These are phyloP conservation scores for Curvularia verruculosa DNA, from an alignment of 2,329 filamentous ascomycete genomes.

Conservation along the genomic window DNA sequence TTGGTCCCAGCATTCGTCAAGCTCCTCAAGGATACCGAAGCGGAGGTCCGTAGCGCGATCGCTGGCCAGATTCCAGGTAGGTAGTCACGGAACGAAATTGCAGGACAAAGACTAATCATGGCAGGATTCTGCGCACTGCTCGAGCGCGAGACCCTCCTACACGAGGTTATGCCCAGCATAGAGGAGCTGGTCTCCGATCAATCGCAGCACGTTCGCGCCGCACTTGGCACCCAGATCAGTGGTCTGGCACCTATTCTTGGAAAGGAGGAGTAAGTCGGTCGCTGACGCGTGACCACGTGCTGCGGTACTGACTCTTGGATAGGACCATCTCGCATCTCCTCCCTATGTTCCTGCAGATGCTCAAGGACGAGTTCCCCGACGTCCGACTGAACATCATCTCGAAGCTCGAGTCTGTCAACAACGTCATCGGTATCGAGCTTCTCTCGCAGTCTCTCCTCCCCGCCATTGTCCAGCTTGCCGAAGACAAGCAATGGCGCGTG, in stretches of 20 bases:
- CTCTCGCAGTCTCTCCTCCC: conserved; percentile 96
- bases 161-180: conserved; percentile 95
- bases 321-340: conserved; percentile 95
- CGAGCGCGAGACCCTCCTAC: conserved; percentile 83
- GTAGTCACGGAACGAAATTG: conserved; percentile 5
- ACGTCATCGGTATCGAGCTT: conserved; percentile 96
- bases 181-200: conserved; percentile 95
- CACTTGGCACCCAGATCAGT: conserved; percentile 95
- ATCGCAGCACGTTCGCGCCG: conserved; percentile 95
- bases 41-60: conserved; percentile 95
- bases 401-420: conserved; percentile 98
- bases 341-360: conserved; percentile 99
- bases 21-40: conserved; percentile 95
- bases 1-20: conserved; percentile 97
- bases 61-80: conserved; percentile 91
- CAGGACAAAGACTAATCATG: conserved; percentile 33
- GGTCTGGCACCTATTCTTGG: conserved; percentile 95
- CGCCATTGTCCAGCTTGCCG: conserved; percentile 94
- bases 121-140: conserved; percentile 89
- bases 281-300: conserved; percentile 32
- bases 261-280: conserved; percentile 84
- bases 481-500: conserved; percentile 99
- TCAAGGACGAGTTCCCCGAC: conserved; percentile 98
- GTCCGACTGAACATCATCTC: conserved; percentile 99
- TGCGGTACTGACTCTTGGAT: conserved; percentile 22